Base-by-base conservation (phyloP, 371 early-diverging fungal species). In the Mortierella sp. region DNA sequence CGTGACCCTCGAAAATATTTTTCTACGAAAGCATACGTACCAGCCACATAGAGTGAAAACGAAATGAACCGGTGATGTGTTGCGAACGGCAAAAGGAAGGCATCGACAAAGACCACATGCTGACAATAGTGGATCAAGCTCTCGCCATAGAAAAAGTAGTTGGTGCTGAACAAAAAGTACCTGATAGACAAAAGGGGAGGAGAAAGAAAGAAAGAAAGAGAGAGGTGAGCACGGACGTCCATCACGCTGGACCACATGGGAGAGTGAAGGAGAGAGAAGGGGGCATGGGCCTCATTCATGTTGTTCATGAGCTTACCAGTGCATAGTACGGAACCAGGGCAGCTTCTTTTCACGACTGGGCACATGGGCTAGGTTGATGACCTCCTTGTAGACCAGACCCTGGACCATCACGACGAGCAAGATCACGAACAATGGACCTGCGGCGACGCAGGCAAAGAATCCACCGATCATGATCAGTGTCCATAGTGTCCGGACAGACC, bases 41-140 rank as follows among this genome's bases (percentile, higher is more conserved):
- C 95, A 60, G 94, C 65, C 59, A 90, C 81, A 77, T 96, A 97
- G 47, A 96, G 82, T 47, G 86, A 82, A 74, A 96, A 96, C 47
- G 95, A 94, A 66, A 96, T 93, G 75, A 97, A 97, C 28, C 91
- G 84, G 81, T 97, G 97, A 79, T 97, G 95, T 14, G 91, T 93
- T 37, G 95, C 94, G 65, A 96, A 86, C 7, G 93, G 91, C 68
- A 89, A 79, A 48, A 94, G 72, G 60, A 93, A 90, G 18, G 92
- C 90, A 72, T 95, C 94, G 28, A 90, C 90, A 72, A 90, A 82
- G 44, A 92, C 86, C 60, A 84, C 83, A 63, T 88, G 86, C 72
- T 91, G 91, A 82, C 91, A 96, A 68, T 92, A 91, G 59, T 92
- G 89, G 62, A 95, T 93, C 51, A 95, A 84, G 46, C 93, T 92